Base-by-base conservation (phyloP, 2,329 filamentous ascomycete species). In the Diaporthe citri region DNA sequence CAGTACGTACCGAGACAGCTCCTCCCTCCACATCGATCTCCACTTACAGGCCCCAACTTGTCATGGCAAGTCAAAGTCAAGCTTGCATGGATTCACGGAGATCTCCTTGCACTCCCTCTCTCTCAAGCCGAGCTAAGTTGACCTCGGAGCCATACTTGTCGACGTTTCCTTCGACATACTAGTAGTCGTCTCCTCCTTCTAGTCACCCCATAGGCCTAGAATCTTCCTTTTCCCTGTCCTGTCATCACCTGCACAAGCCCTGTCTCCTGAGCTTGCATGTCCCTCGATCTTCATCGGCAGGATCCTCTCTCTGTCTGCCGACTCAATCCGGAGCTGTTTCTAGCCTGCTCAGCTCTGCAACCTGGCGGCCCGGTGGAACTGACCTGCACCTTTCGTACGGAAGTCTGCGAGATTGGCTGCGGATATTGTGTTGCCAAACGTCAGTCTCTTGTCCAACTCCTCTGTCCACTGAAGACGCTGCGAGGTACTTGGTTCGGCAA, bases 351-450 rank as follows among this genome's bases (percentile, higher is more conserved):
- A 74, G 74, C 69, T 64, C 74, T 67, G 71, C 71, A 67, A 55
- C 62, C 52, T 43, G 67, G 52, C 71, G 59, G 75, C 41, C 62
- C 69, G 52, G 72, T 74, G 60, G 43, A 28, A 76, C 75, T 52
- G 72, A n/a, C 41, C 60, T 72, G 72, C 73, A 69, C 64, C 72
- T 74, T 52, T 62, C 75, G 72, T 57, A 72, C 75, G 75, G 75
- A 72, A 74, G 52, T 36, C 66, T 76, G 59, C 39, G 72, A 48
- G 22, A 41, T 48, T 69, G 46, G 67, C 67, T 52, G 57, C 52
- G 59, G 59, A 55, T 51, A 52, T 70, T 66, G 74, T 74, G 72
- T 62, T 62, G 67, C 60, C 73, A 71, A 70, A 72, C 71, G 46
- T 72, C 57, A 62, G 41, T 74, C 67, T 72, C 46, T 64, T 62